Conservation (phyloP, 805 yeast species). For the Metschnikowia santaceciliae region DNA sequence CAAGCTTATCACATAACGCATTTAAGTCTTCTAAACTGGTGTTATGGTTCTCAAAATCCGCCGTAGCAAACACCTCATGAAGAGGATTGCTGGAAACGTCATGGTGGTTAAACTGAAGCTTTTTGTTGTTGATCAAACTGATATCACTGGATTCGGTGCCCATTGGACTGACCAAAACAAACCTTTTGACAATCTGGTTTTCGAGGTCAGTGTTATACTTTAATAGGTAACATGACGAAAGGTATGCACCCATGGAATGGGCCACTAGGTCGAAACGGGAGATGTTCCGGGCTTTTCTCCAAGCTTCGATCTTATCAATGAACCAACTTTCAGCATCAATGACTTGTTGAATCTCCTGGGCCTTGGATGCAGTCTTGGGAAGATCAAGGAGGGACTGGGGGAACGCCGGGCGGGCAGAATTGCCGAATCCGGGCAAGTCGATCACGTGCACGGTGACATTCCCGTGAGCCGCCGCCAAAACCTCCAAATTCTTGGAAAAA, state of each 20-base stretch:
- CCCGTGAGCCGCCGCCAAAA: constrained; percentile 25
- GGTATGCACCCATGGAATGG: constrained; percentile 44
- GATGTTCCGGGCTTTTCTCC: constrained; percentile 28
- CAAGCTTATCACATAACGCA: constrained; percentile 30
- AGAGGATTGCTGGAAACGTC: constrained; percentile 34
- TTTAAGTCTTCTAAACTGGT: constrained; percentile 16
- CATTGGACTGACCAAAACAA: constrained; percentile 38
- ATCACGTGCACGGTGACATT: constrained; percentile 37
- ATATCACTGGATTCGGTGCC: constrained; percentile 38
- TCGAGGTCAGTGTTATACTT: constrained; percentile 27
- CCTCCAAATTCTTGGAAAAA: constrained; percentile 36
- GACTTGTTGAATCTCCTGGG: constrained; percentile 29
- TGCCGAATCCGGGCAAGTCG: constrained; percentile 43
- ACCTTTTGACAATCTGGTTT: constrained; percentile 18
- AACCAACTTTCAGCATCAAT: constrained; percentile 38
- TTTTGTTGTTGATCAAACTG: constrained; percentile 31
- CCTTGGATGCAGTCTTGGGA: constrained; percentile 14
- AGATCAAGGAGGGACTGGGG: constrained; percentile 27
- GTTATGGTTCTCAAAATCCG: constrained; percentile 17
- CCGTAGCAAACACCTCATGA: constrained; percentile 25
- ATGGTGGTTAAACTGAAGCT: constrained; percentile 32
- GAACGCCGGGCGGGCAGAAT: constrained; percentile 38
- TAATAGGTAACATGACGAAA: constrained; percentile 37
- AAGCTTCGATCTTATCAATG: constrained; percentile 35
- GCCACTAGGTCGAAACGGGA: constrained; percentile 29